Percentiles rank a stretch among this genome's conserved stretches.
Conservation (phyloP, 495 filamentous ascomycete species). For the Saxophila tyrrhenica region DNA sequence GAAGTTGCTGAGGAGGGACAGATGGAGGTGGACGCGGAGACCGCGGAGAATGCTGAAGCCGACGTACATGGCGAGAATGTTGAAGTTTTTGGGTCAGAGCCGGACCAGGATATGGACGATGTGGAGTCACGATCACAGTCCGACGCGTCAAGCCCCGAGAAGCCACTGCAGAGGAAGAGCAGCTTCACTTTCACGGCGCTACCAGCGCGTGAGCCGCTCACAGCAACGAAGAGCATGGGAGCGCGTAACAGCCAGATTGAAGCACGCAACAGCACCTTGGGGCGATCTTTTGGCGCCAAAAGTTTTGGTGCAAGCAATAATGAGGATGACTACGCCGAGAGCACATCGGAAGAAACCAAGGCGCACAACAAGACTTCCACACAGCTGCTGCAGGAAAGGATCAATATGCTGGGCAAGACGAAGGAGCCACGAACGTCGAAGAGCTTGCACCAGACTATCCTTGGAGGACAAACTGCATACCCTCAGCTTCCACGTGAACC, state of each 20-base stretch:
- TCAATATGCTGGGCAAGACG: constrained; percentile 80
- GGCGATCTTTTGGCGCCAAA: constrained; percentile 38
- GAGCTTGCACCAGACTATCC: constrained; percentile 46
- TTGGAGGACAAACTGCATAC: constrained; percentile 39
- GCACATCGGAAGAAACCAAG: constrained; percentile 41
- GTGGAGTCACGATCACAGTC: constrained; percentile 49
- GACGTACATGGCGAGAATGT: not conserved
- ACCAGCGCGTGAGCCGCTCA: constrained; percentile 78
- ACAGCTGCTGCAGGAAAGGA: constrained; percentile 80
- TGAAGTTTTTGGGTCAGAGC: no score
- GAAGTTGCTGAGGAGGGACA: constrained; percentile 27
- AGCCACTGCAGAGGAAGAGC: constrained; percentile 69
- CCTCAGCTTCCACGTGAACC: constrained; percentile 39
- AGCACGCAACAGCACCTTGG: constrained; percentile 23
- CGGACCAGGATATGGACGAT: constrained; percentile 33
- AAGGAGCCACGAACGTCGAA: constrained; percentile 61
- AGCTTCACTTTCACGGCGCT: constrained; percentile 87
- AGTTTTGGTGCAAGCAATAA: constrained; percentile 36
- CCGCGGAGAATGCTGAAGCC: constrained; percentile 12
- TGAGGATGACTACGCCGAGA: constrained; percentile 40
- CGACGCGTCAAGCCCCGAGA: constrained; percentile 49
- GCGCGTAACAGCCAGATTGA: constrained; percentile 71
- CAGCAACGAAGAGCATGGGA: constrained; percentile 65
- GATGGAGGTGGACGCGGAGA: constrained; percentile 28
- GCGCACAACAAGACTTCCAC: constrained; percentile 82